A percentile compares a stretch with the other conserved stretches of the same genome.
These are phyloP conservation scores for Herpetomonas samuelpessoai DNA, from an alignment of 208 protist species.

Conservation along the genomic window DNA sequence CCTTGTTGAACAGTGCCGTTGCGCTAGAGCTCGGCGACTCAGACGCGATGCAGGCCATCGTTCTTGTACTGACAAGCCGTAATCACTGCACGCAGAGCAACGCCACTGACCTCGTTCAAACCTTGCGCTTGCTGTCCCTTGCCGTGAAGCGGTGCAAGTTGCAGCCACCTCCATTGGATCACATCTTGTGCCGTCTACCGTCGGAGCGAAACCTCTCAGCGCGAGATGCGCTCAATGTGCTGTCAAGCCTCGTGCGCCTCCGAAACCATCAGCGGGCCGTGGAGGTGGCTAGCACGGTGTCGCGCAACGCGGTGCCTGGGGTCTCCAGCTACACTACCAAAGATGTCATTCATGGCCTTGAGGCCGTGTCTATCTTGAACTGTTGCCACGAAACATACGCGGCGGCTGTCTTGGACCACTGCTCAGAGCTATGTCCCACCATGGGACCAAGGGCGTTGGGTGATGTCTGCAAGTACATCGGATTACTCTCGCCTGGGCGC, in stretches of 20 bases:
- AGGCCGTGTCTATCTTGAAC: conserved; percentile 52
- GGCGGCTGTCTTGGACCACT: conserved; percentile 46
- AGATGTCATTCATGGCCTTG: conserved; percentile 73
- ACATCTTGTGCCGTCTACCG: conserved; percentile 41
- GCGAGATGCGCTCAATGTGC: conserved; percentile 53
- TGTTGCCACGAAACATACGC: conserved; percentile 51
- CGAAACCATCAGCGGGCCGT: conserved; percentile 31
- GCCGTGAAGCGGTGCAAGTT: conserved; percentile 72
- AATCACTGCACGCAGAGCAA: conserved; percentile 21
- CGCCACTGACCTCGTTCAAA: conserved; percentile 26
- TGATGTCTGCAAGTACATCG: conserved; percentile 75
- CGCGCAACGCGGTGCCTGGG: conserved; percentile 35
- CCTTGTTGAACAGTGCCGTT: conserved; percentile 47
- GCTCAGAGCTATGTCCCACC: conserved; percentile 24
- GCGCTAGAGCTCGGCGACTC: conserved; percentile 53
- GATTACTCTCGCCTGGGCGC: conserved; percentile 38
- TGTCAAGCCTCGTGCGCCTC: conserved; percentile 67
- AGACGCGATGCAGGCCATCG: conserved; percentile 38
- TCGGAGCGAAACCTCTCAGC: conserved; percentile 21
- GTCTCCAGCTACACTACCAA: conserved; percentile 46
- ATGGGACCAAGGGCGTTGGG: conserved; percentile 53
- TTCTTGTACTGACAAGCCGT: conserved; percentile 22
- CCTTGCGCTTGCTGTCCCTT: conserved; percentile 52
- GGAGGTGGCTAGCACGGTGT: conserved; percentile 34
- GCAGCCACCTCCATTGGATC: conserved; percentile 40